Base-by-base conservation (phyloP, 805 yeast genomes). In the Candida loeiensis region DNA sequence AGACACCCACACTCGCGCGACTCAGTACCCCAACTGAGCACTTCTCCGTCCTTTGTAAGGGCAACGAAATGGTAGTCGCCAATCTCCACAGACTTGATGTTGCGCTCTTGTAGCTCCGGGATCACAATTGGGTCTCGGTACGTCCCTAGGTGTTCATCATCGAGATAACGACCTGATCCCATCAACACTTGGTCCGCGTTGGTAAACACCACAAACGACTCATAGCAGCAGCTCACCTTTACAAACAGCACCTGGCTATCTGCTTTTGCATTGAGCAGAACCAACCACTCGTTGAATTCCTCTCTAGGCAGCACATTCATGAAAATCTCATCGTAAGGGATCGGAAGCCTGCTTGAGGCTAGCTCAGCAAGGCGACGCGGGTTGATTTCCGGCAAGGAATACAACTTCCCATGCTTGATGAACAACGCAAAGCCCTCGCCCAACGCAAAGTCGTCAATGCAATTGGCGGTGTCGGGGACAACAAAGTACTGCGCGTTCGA, bases 31-130 rank as follows among this genome's bases (percentile, higher is more conserved):
- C 90, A 84, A 4, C 80, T 62, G 43, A 69, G 69, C 13, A 82
- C 45, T 2, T 73, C 66, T 0, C 93, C 93, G 13, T 66, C 62
- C 33, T 65, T 64, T 3, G 79, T 66, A n/a, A 85, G 60, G 0
- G 86, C 91, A 34, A 85, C 50, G 21, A 56, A 67, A 54, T 85
- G 95, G 51, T 82, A 79, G 55, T 85, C 93, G 1, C 91, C 95
- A 38, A 80, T 74, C 0, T 76, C 79, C 1, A 84, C 62, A 2
- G 81, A 72, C 4, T 77, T 67, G 21, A 83, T 70, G 1, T 69
- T 67, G 17, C 56, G 66, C 5, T 71, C 59, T 47, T 77, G 80
- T 11, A 77, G 48, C 33, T 72, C 76, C 1, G 60, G 55, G 8
- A 69, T 45, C 1, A 69, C 43, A 1, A 41, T 35, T 0, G 77